phyloP scores from a whole-genome alignment of 306 rosid genomes.

The Inga oerstediana region DNA sequence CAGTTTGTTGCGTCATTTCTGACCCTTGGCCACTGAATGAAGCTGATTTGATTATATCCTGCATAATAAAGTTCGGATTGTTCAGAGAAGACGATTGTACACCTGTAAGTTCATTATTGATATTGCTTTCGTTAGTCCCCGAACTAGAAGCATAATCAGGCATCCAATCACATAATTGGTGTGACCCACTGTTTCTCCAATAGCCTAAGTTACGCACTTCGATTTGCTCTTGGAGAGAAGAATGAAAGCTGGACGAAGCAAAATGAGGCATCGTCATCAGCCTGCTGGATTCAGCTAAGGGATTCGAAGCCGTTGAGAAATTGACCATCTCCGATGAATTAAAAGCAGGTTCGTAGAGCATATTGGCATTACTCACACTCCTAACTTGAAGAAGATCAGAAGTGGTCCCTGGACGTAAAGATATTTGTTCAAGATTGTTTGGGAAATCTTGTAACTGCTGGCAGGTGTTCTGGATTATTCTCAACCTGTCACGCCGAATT shows the following conservation, averaged over 20 bases:
- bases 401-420: constrained; percentile 39
- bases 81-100: neutral
- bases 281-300: constrained; percentile 19
- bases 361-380: constrained; percentile 44
- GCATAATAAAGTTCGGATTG: constrained; percentile 39
- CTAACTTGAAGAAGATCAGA: constrained; percentile 55
- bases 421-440: constrained; percentile 41
- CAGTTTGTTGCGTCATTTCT: constrained; percentile 43
- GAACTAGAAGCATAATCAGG: constrained; percentile 39
- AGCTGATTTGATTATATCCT: constrained; percentile 54
- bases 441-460: constrained; percentile 42
- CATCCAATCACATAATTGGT: constrained; percentile 53
- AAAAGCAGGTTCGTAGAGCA: constrained; percentile 48
- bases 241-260: neutral
- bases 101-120: constrained; percentile 28
- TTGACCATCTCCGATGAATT: constrained; percentile 54
- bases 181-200: constrained; percentile 41
- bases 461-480: constrained; percentile 47
- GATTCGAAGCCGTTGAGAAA: constrained; percentile 36
- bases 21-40: constrained; percentile 34
- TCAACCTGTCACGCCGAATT: constrained; percentile 76
- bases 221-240: constrained; percentile 33
- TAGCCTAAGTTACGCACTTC: constrained; percentile 30
- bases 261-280: constrained; percentile 24
- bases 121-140: constrained; percentile 29